Evolutionary conservation across 768 basidiomycete genomes (phyloP), one percentile per base, ranked within the genome.

Genomic region (Coprinellus micaceus): DNA sequence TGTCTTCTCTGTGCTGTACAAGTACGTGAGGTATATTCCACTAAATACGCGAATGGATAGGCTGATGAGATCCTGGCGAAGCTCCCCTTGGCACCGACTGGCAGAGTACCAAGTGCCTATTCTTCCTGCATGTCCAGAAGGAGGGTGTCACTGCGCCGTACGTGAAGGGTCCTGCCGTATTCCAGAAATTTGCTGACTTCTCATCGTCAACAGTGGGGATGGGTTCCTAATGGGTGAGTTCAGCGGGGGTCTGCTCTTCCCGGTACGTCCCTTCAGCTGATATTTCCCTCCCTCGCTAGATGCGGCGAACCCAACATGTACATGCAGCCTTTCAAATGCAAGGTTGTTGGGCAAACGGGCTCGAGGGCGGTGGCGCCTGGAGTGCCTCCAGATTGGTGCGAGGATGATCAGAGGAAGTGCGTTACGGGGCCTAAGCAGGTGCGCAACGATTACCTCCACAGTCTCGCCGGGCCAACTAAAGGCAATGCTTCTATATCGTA

Each of bases 251-350:
- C 39, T 58, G 29, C 1, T 19, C n/a, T 19, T 4, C 15, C 17
- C 33, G n/a, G 29, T 29, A 44, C 28, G n/a, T n/a, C n/a, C n/a
- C n/a, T n/a, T n/a, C n/a, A n/a, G n/a, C n/a, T n/a, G n/a, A n/a
- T n/a, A n/a, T 24, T 19, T 13, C 52, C 56, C n/a, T 26, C 21
- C 37, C 11, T 52, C 52, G 55, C 59, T 50, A 55, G 54, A 1
- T 77, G 77, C 52, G 77, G 77, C 5, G 67, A 72, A 55, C 72
- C 76, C 2, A 78, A 78, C 60, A 79, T 79, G 64, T 79, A 78
- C 59, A 77, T 77, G 75, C 59, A 69, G 30, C 69, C 68, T 30
- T 73, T 67, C 56, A 65, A 67, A 53, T 79, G 77, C 58, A 75
- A 69, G 25, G 77, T 79, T 3, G 50, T 52, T 5, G 56, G 56